phyloP scores from a whole-genome alignment of 1,284 basidiomycete species.

The Quambalaria eucalypti region DNA sequence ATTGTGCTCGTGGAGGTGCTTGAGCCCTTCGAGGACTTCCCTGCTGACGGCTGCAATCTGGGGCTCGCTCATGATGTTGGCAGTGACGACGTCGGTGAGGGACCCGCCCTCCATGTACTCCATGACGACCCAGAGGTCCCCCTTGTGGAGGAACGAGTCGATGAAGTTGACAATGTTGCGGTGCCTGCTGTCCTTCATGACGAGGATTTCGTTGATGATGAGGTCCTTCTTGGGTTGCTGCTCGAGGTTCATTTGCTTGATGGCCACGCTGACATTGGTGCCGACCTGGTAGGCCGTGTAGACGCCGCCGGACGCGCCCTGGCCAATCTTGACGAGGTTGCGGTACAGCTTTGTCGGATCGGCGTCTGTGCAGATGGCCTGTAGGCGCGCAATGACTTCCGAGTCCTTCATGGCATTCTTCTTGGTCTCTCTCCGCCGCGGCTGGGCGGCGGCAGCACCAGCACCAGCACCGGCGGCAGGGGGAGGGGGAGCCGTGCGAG shows the following conservation, averaged over 20 bases:
- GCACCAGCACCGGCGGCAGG: too few relatives aligned
- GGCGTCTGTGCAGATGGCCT: constrained; percentile 91
- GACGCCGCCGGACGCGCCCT: constrained; percentile 96
- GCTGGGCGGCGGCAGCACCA: too few relatives aligned
- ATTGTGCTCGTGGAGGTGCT: constrained; percentile 84
- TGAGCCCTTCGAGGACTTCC: constrained; percentile 80
- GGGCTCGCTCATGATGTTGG: constrained; percentile 82
- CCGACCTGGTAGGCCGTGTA: constrained; percentile 96
- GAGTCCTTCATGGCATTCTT: constrained; percentile 65
- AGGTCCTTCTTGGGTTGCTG: constrained; percentile 99
- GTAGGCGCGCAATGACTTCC: constrained; percentile 81
- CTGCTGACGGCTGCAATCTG: constrained; percentile 88
- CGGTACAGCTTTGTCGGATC: constrained; percentile 91
- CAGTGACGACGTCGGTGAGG: constrained; percentile 90
- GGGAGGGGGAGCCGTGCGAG: too few relatives aligned
- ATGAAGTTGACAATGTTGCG: constrained; percentile 99
- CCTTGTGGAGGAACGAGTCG: constrained; percentile 93
- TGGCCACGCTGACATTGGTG: constrained; percentile 84
- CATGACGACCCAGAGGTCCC: constrained; percentile 99
- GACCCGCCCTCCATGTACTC: constrained; percentile 93
- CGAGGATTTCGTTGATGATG: constrained; percentile 98
- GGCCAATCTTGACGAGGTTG: constrained; percentile 89
- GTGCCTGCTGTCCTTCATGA: constrained; percentile 91
- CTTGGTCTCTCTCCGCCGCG: constrained; percentile 65
- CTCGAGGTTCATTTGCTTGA: constrained; percentile 99